Evolutionary conservation across 2,329 filamentous ascomycete genomes (phyloP).

Genomic region (Eutypella sp.): DNA sequence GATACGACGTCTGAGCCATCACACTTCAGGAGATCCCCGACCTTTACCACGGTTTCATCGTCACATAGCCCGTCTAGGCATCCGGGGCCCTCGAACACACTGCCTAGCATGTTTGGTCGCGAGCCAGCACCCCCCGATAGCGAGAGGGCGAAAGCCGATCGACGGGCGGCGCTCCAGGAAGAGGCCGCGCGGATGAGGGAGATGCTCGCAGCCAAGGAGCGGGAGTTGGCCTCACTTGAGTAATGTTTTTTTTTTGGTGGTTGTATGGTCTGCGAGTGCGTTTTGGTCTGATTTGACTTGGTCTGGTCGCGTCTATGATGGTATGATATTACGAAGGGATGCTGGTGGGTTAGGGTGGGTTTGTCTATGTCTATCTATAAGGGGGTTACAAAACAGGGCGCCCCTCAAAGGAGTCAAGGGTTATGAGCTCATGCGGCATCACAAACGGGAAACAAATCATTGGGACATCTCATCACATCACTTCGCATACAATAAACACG

Average conservation of each 20-base stretch:
- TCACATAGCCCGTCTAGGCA: conserved; percentile 37
- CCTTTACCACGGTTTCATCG: conserved; percentile 18
- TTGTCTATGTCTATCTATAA: too few relatives aligned
- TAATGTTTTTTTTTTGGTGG: conserved; percentile 4
- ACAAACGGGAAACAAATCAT: too few relatives aligned
- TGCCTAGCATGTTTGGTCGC: conserved; percentile 20
- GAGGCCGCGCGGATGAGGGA: conserved; percentile 75
- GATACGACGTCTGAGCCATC: conserved; percentile 36
- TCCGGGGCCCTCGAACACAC: conserved; percentile 26
- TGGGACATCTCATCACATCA: too few relatives aligned
- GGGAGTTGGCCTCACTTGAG: conserved; percentile 57
- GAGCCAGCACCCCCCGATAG: conserved; percentile 37
- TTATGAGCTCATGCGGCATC: too few relatives aligned
- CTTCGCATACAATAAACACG: too few relatives aligned
- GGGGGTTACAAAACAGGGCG: too few relatives aligned
- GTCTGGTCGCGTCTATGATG: too few relatives aligned
- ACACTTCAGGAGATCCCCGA: conserved; percentile 7
- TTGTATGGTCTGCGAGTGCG: conserved; percentile 1
- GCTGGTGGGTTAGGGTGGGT: too few relatives aligned
- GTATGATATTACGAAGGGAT: too few relatives aligned
- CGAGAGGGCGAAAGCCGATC: conserved; percentile 54
- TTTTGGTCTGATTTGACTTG: too few relatives aligned
- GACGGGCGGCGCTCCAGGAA: conserved; percentile 60
- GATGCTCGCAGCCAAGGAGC: conserved; percentile 67
- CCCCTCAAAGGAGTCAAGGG: too few relatives aligned